Evolutionary conservation across 164 flowering plant species (phyloP), one percentile per base, ranked within the genome.

Genomic region (Aristolochia californica): DNA sequence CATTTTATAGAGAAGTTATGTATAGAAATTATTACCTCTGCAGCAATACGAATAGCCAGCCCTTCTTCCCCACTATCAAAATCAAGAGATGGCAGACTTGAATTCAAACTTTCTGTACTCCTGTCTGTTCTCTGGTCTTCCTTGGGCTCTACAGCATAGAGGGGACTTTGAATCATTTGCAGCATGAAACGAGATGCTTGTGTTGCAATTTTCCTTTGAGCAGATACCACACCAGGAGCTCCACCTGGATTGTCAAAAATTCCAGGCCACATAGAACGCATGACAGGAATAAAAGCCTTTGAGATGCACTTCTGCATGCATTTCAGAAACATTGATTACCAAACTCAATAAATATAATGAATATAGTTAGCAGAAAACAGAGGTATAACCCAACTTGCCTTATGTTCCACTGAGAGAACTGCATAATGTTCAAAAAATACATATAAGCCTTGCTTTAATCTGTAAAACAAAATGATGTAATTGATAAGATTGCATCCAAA

Each of bases 381-480:
- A 49, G 30, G n/a, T 20, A 63, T 18, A 54, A 18, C 53, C 18
- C 34, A 25, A 56, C 88, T 65, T 74, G 69, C 99, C 97, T 94
- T 94, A 73, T 94, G 91, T 63, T 80, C 66, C 8, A 61, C 70
- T 28, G 99, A 84, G 60, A 94, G 85, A 21, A 85, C 76, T 40
- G 97, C 81, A 60, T 90, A 94, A 61, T 83, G 95, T 80, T 90
- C 97, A 76, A 94, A 94, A 77, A 94, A 90, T 20, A 94, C 97
- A 25, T 88, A 90, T 30, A 94, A 68, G 65, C 95, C 86, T 59
- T 94, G 99, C 59, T 77, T 86, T 71, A 90, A 81, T 82, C 99
- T 94, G 77, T 40, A 61, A 56, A 51, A 48, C 52, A 24, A 38
- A 13, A 25, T 18, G 51, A 63, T 24, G 28, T 1, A 22, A 51